Evolutionary conservation across 1,139 yeast species (phyloP).

Genomic region (Hemisphaericaspora xylanilytica): DNA sequence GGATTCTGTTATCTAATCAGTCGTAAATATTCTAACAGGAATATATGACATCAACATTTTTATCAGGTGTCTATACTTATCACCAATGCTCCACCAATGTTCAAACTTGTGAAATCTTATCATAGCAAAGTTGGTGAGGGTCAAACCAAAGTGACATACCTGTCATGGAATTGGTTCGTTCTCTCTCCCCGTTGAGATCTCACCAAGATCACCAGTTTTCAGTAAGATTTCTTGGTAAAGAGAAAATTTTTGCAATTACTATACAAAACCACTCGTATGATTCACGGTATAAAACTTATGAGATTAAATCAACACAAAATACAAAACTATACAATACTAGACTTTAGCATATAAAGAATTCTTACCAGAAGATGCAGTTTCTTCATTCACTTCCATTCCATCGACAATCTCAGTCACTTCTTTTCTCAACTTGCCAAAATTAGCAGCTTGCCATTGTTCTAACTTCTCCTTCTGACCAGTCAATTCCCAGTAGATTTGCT

Average conservation of each 20-base stretch:
- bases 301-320: not conserved
- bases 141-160: no score
- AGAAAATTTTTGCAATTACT: no score
- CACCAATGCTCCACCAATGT: no score
- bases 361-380: not conserved
- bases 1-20: constrained; percentile 1
- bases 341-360: not conserved
- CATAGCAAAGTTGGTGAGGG: no score
- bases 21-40: not conserved
- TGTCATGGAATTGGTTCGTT: no score
- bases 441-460: constrained; percentile 65
- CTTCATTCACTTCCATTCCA: not conserved
- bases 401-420: constrained; percentile 4
- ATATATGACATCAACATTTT: no score
- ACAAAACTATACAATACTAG: not conserved
- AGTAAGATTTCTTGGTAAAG: no score
- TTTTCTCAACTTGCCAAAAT: constrained; percentile 66
- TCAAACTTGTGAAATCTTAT: no score
- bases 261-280: not conserved
- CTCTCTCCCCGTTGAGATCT: no score
- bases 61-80: no score
- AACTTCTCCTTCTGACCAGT: constrained; percentile 73
- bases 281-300: not conserved
- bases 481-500: constrained; percentile 83
- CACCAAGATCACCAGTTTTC: no score